Conservation (phyloP, 345 rosid species). For the Melaleuca alternifolia region DNA sequence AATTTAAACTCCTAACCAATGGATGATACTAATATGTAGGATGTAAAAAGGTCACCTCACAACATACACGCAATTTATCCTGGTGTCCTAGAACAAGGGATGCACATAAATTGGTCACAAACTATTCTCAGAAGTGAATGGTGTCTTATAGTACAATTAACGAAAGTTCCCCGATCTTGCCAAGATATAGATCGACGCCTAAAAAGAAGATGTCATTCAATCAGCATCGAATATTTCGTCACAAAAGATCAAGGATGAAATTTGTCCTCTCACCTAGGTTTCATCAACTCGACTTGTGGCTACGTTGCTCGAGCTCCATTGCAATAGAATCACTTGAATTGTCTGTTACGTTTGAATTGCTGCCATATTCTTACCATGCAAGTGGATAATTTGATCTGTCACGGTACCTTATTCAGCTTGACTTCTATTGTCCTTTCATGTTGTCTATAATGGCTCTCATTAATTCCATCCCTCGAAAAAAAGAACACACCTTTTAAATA, state of each 20-base stretch:
- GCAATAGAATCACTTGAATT: background rate
- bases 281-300: background rate
- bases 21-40: too few species aligned
- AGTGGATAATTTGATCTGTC: background rate
- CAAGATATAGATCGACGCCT: too few species aligned
- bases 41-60: too few species aligned
- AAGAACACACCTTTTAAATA: background rate
- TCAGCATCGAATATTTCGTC: background rate
- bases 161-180: too few species aligned
- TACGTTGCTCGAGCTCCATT: background rate
- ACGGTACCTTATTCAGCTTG: background rate
- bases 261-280: background rate
- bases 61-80: too few species aligned
- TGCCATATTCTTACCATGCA: background rate
- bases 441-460: background rate
- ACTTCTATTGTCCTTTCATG: background rate
- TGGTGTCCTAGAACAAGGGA: too few species aligned
- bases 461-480: background rate
- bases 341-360: background rate
- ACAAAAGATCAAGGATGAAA: background rate
- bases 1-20: too few species aligned
- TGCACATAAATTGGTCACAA: too few species aligned
- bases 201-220: background rate
- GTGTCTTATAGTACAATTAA: too few species aligned
- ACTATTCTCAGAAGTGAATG: too few species aligned